These are phyloP conservation scores for Rhododendron molle DNA, from an alignment of 148 eudicot genomes.

Conservation along the genomic window DNA sequence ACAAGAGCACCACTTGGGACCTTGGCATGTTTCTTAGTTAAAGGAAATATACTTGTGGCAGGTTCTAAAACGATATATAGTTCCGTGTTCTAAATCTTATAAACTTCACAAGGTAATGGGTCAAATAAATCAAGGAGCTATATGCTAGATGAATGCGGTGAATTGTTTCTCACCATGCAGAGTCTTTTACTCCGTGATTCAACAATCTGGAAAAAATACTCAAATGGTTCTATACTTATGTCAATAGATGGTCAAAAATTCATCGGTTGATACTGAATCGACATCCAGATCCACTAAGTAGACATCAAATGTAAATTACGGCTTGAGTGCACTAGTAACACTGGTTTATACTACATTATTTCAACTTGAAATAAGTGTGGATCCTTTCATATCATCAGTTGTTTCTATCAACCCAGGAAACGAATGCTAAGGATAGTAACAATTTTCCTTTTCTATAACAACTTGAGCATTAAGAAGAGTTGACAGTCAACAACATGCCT, in stretches of 20 bases:
- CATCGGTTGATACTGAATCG: neutral
- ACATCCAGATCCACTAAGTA: neutral
- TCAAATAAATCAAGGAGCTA: neutral
- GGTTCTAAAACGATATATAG: neutral
- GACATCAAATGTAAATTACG: neutral
- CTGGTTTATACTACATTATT: neutral
- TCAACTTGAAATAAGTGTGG: neutral
- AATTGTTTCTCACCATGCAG: neutral
- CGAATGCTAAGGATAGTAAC: neutral
- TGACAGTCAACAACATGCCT: neutral
- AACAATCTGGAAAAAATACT: neutral
- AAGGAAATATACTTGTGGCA: neutral
- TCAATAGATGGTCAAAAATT: neutral
- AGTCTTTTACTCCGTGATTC: neutral
- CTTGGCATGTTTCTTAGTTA: neutral
- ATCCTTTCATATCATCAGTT: neutral
- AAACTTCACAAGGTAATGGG: neutral
- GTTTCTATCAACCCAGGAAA: constrained; percentile 11
- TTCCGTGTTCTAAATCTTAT: neutral
- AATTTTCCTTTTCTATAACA: neutral
- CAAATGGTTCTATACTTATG: neutral
- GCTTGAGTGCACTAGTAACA: neutral
- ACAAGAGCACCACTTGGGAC: neutral
- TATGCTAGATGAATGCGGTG: neutral
- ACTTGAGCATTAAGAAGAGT: neutral